Evolutionary conservation across 352 stramenopile genomes (phyloP).

Genomic region (Phytophthora agathidicida): DNA sequence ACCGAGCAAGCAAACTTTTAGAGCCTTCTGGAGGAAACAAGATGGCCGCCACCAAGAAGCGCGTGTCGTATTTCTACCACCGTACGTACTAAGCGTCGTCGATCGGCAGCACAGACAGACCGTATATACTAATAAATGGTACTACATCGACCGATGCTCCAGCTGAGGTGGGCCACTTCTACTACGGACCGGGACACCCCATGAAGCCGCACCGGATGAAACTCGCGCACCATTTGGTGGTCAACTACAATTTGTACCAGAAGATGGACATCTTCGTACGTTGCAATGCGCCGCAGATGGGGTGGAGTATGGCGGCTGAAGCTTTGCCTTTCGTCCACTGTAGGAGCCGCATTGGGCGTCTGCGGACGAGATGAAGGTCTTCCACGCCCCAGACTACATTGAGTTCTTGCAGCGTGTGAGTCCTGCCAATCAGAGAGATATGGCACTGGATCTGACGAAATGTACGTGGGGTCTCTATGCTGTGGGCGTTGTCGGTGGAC

Average conservation of each 20-base stretch:
- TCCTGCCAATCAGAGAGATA: slow-evolving; percentile 92
- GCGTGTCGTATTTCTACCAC: slow-evolving; percentile 89
- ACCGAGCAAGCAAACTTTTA: slow-evolving; percentile 12
- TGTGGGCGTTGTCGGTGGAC: no score
- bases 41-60: slow-evolving; percentile 58
- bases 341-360: slow-evolving; percentile 82
- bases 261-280: slow-evolving; percentile 98
- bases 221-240: slow-evolving; percentile 97
- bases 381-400: slow-evolving; percentile 98
- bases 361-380: slow-evolving; percentile 94
- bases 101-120: no score
- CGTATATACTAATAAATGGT: no score
- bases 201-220: slow-evolving; percentile 98
- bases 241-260: slow-evolving; percentile 97
- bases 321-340: background rate
- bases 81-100: no score
- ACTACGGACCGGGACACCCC: slow-evolving; percentile 95
- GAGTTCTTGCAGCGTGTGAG: slow-evolving; percentile 96
- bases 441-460: slow-evolving; percentile 68
- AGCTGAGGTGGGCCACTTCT: slow-evolving; percentile 96
- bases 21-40: no score
- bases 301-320: background rate
- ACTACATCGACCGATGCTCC: background rate
- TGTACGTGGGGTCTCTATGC: slow-evolving; percentile 56
- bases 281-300: background rate